Evolutionary conservation across 192 early-diverging fungal genomes (phyloP), one percentile per base, ranked within the genome.

Genomic region (Coemansia sp.): DNA sequence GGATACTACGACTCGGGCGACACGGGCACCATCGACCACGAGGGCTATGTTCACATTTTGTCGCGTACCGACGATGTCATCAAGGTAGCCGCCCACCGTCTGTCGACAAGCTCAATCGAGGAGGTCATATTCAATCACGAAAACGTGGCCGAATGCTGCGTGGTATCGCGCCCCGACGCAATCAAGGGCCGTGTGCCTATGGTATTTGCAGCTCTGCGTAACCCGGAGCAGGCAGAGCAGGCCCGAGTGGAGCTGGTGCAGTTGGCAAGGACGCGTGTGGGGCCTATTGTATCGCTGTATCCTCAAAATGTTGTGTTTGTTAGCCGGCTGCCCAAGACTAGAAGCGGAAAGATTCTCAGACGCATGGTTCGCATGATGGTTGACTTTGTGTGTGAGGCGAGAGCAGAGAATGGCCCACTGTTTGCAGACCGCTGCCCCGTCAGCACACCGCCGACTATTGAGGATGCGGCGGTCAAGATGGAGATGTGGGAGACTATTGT

Each of bases 1-100:
- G 92, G 92, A 0, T 87, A 87, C 64, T 89, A 78, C 47, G 86
- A 89, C 58, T 87, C 87, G 0, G 89, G 90, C 7, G 92, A 95
- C 57, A 83, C 87, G 0, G 92, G 89, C 10, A 80, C 83, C 53
- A 73, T 89, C 30, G 90, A 91, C 69, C 74, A 76, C 30, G 83
- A 88, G 41, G 88, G 85, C 3, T 85, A 84, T 53, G 80, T 88
- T 20, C 82, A 84, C 35, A 71, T 88, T 11, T 67, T 85, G 62
- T 86, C 85, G 33, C 79, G 87, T 35, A 83, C 82, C 4, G 85
- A 86, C 53, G 85, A 88, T 46, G 81, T 95, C 30, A 88, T 95
- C 60, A 92, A 95, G 56, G 87, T 90, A 0, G 90, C 92, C 0
- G 89, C 85, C 10, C 92, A 95, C 60, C 84, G 92, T 0, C 69